Conservation (phyloP, 148 eudicot genomes). For the Cornus suecica region DNA sequence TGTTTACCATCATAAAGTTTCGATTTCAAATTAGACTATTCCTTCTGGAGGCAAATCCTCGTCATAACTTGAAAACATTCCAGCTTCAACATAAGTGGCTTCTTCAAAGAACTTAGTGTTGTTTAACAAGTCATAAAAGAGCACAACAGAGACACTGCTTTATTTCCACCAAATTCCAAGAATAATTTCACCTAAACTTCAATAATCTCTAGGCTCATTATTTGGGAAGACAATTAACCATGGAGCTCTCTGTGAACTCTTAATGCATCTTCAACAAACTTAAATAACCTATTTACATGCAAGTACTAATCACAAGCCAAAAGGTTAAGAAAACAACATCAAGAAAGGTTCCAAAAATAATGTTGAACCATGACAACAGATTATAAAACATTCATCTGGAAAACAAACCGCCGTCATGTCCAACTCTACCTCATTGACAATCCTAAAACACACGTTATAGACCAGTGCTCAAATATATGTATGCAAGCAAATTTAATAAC, state of each 20-base stretch:
- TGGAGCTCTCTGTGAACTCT: background rate
- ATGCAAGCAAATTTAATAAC: background rate
- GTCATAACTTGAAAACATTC: background rate
- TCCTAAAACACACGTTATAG: background rate
- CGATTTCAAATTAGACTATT: background rate
- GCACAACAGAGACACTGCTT: background rate
- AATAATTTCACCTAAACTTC: background rate
- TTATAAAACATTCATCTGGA: background rate
- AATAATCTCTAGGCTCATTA: background rate
- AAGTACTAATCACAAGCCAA: too few species aligned
- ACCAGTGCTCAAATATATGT: background rate
- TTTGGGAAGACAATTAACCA: background rate
- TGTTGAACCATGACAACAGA: background rate
- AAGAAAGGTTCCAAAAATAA: background rate
- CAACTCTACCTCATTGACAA: background rate
- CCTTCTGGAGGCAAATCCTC: background rate
- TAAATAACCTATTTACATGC: background rate
- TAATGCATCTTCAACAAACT: background rate
- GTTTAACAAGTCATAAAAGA: background rate
- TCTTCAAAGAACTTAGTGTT: background rate
- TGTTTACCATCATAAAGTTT: background rate
- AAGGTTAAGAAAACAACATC: too few species aligned
- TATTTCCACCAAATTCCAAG: constrained; percentile 5
- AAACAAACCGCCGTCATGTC: background rate
- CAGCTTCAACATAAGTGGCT: background rate